A percentile compares a stretch with the other conserved stretches of the same genome.
These are phyloP conservation scores for Candida adriatica DNA, from an alignment of 805 yeast species.

Conservation along the genomic window DNA sequence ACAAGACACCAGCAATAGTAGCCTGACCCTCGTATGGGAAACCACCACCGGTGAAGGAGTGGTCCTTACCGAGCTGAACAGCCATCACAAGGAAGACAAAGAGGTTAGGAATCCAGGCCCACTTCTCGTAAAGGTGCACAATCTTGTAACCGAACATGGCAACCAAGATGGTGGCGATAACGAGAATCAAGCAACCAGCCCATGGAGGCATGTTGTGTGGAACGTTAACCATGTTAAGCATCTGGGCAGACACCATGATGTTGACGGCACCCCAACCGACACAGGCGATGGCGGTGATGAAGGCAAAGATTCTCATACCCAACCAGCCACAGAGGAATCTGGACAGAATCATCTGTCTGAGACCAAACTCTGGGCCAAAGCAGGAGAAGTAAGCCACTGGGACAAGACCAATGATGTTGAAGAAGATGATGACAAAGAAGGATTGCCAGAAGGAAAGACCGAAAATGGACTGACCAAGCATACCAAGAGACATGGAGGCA, in stretches of 20 bases:
- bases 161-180: slow-evolving; percentile 59
- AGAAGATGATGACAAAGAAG: slow-evolving; percentile 60
- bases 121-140: slow-evolving; percentile 77
- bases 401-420: slow-evolving; percentile 61
- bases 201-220: slow-evolving; percentile 65
- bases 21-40: slow-evolving; percentile 43
- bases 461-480: slow-evolving; percentile 55
- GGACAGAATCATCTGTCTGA: slow-evolving; percentile 82
- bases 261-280: slow-evolving; percentile 96
- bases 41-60: slow-evolving; percentile 52
- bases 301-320: slow-evolving; percentile 69
- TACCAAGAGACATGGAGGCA: slow-evolving; percentile 78
- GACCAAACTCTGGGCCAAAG: slow-evolving; percentile 79
- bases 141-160: slow-evolving; percentile 80
- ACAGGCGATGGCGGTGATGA: slow-evolving; percentile 77
- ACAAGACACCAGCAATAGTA: slow-evolving; percentile 69
- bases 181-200: slow-evolving; percentile 81
- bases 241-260: slow-evolving; percentile 82
- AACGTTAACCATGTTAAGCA: slow-evolving; percentile 68
- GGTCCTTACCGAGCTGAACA: slow-evolving; percentile 64
- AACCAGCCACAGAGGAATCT: slow-evolving; percentile 71
- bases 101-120: slow-evolving; percentile 81
- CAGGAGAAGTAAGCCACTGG: slow-evolving; percentile 81
- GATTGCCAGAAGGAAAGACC: slow-evolving; percentile 71
- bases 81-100: slow-evolving; percentile 71